phyloP scores from a whole-genome alignment of 2,329 filamentous ascomycete species.

The Clathrospora elynae region DNA sequence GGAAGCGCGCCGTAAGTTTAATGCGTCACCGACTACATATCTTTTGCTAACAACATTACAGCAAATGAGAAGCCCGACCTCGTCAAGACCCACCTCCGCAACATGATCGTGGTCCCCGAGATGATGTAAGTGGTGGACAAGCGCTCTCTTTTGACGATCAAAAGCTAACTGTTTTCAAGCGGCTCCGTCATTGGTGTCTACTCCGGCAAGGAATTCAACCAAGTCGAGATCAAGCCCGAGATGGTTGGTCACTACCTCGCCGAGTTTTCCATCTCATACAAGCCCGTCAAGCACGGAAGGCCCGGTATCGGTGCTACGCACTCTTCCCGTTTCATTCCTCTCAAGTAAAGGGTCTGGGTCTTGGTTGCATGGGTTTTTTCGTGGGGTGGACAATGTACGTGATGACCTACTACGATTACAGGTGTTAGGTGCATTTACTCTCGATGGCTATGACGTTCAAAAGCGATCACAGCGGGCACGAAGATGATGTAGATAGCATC shows the following conservation, averaged over 20 bases:
- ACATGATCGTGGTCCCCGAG: slow-evolving; percentile 99
- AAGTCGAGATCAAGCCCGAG: slow-evolving; percentile 99
- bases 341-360: slow-evolving; percentile 74
- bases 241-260: slow-evolving; percentile 99
- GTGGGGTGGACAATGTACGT: slow-evolving; percentile 47
- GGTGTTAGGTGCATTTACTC: slow-evolving; percentile 48
- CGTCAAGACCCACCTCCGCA: slow-evolving; percentile 98
- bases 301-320: slow-evolving; percentile 99
- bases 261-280: slow-evolving; percentile 99
- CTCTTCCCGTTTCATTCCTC: slow-evolving; percentile 99
- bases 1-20: too few species aligned
- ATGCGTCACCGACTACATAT: too few species aligned
- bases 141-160: too few species aligned
- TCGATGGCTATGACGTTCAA: slow-evolving; percentile 41
- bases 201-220: slow-evolving; percentile 99
- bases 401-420: slow-evolving; percentile 48
- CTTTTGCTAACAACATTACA: slow-evolving; percentile 7
- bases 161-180: too few species aligned
- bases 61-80: slow-evolving; percentile 99
- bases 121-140: too few species aligned
- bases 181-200: slow-evolving; percentile 98
- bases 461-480: slow-evolving; percentile 37
- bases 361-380: slow-evolving; percentile 49
- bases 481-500: slow-evolving; percentile 41
- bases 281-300: slow-evolving; percentile 99